Evolutionary conservation across 805 yeast species (phyloP), one percentile per base, ranked within the genome.

Genomic region (Wickerhamomyces chambardii): DNA sequence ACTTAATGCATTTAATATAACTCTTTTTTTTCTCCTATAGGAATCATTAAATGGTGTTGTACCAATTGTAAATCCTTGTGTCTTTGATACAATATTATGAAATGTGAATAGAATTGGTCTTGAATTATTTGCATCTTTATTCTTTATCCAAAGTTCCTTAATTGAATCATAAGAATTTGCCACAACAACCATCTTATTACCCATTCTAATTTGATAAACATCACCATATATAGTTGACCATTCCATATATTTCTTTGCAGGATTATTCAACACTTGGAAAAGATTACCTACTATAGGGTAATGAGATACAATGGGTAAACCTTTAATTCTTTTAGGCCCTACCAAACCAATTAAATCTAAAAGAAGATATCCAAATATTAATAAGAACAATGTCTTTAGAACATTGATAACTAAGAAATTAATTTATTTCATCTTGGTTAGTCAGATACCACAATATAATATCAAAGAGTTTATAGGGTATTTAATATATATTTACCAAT

Each of bases 41-140:
- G 72, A 58, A 0, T 51, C 55, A 2, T 79, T 71, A 38, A 61
- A 66, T 1, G 84, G 84, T 0, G 83, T 77, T 2, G 83, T 73
- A 0, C 85, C 85, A 15, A 78, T 63, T 0, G 85, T 78, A 43
- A 66, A 73, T 0, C 80, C 75, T 36, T 69, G 75, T 0, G 72
- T 64, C 17, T 63, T 55, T 0, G 81, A 67, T 30, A 81, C 61
- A 3, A 81, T 63, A 15, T 64, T 59, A 55, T 84, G 92, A 56
- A 84, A 83, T 2, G 87, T 79, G 52, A 72, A 73, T 36, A 70
- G 61, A 16, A 65, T 55, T 0, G 92, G 92, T 29, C 94, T 59
- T 2, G 90, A 82, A 45, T 74, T 78, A 40, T 72, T 73, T 4
- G 77, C 70, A 25, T 61, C 51, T 7, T 75, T 58, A 42, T 64